Percentiles rank a stretch among this genome's conserved stretches.
Conservation (phyloP, 2,329 filamentous ascomycete species). For the Fusarium sp. region DNA sequence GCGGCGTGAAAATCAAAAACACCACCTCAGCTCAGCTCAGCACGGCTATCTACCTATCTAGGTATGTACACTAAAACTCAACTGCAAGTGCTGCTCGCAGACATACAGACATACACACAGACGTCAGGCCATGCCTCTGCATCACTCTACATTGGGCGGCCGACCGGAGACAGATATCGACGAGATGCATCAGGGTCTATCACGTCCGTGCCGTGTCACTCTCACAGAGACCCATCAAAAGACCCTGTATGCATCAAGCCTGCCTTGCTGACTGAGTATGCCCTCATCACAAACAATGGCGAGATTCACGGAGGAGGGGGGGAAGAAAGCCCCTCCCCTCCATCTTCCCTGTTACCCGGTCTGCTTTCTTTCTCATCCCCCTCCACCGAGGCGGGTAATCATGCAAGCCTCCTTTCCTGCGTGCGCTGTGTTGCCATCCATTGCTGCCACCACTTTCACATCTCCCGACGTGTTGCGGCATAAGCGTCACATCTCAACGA, state of each 20-base stretch:
- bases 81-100: constrained; percentile 16
- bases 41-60: neutral
- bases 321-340: constrained; percentile 8
- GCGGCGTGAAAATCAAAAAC: neutral
- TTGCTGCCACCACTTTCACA: neutral
- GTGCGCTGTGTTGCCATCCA: neutral
- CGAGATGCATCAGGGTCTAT: neutral
- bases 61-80: constrained; percentile 21
- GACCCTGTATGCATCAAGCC: neutral
- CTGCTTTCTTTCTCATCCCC: neutral
- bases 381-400: constrained; percentile 30
- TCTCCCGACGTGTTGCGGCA: constrained; percentile 26
- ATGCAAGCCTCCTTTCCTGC: constrained; percentile 22
- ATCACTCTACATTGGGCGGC: neutral
- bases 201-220: neutral
- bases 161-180: neutral
- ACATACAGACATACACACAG: neutral
- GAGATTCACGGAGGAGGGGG: neutral
- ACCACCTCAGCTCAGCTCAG: neutral
- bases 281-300: neutral
- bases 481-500: neutral
- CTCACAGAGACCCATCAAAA: neutral
- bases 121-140: constrained; percentile 9
- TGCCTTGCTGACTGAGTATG: neutral
- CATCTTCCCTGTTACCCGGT: constrained; percentile 29